phyloP scores from a whole-genome alignment of 148 eudicot species.

The Fagopyrum esculentum region DNA sequence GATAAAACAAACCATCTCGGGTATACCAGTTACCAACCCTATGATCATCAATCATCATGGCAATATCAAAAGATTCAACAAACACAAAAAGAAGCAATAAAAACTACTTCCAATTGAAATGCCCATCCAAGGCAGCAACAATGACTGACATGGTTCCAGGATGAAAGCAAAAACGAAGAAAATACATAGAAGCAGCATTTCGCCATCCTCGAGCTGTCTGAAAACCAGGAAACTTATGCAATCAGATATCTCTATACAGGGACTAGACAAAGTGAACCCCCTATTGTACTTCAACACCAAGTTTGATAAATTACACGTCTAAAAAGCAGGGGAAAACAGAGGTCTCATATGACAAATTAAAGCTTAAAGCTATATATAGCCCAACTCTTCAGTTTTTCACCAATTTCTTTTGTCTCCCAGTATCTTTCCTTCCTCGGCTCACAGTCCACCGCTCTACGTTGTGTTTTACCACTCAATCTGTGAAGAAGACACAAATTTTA shows the following conservation, averaged over 20 bases:
- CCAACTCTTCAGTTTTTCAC: neutral
- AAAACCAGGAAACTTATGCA: slow-evolving; percentile 4
- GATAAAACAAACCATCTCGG: no score
- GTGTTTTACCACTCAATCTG: neutral
- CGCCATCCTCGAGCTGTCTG: neutral
- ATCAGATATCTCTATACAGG: slow-evolving; percentile 1
- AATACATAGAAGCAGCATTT: neutral
- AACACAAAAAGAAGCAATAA: neutral
- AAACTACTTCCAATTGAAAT: neutral
- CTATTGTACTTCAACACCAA: neutral
- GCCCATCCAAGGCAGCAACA: neutral
- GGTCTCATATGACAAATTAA: neutral
- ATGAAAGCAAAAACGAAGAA: neutral
- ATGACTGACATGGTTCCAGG: neutral
- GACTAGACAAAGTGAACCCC: slow-evolving; percentile 2
- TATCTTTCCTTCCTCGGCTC: neutral
- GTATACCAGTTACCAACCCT: no score
- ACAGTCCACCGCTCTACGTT: neutral
- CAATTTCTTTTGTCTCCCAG: neutral
- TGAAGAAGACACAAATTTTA: neutral
- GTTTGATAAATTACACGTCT: neutral
- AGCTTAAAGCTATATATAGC: neutral
- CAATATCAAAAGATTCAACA: neutral
- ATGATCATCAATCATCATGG: no score
- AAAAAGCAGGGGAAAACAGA: neutral